Evolutionary conservation across 495 filamentous ascomycete species (phyloP).

Genomic region (Echria macrotheca): DNA sequence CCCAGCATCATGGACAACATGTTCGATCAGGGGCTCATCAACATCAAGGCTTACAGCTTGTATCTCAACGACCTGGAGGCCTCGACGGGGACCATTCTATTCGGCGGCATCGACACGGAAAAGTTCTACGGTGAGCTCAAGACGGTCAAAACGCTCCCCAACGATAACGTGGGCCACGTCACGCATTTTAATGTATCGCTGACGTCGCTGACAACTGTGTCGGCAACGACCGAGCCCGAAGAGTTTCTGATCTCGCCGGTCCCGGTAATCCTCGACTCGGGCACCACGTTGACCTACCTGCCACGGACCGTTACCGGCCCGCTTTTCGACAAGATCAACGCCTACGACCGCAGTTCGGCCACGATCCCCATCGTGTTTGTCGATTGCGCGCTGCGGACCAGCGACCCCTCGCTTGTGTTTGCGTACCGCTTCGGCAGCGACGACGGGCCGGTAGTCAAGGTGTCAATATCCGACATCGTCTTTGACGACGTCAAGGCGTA

Average conservation of each 20-base stretch:
- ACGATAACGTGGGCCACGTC: slow-evolving; percentile 37
- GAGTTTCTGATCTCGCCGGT: slow-evolving; percentile 42
- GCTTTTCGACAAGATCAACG: slow-evolving; percentile 58
- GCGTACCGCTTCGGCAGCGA: slow-evolving; percentile 62
- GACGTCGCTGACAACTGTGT: slow-evolving; percentile 41
- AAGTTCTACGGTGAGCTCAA: slow-evolving; percentile 67
- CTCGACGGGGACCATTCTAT: slow-evolving; percentile 71
- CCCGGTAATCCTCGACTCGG: slow-evolving; percentile 76
- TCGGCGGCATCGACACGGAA: slow-evolving; percentile 80
- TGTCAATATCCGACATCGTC: slow-evolving; percentile 69
- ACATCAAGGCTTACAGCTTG: slow-evolving; percentile 74
- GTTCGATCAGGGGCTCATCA: slow-evolving; percentile 59
- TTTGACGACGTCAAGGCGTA: slow-evolving; percentile 45
- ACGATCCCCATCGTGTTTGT: slow-evolving; percentile 45
- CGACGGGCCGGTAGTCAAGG: slow-evolving; percentile 55
- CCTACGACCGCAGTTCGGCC: slow-evolving; percentile 49
- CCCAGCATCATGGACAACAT: slow-evolving; percentile 69
- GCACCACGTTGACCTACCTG: slow-evolving; percentile 75
- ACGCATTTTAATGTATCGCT: slow-evolving; percentile 67
- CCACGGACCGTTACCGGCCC: slow-evolving; percentile 55
- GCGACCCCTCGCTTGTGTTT: slow-evolving; percentile 48
- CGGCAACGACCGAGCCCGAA: slow-evolving; percentile 32
- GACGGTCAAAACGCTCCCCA: slow-evolving; percentile 60
- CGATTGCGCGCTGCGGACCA: slow-evolving; percentile 56
- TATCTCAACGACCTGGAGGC: slow-evolving; percentile 76